Percentiles rank a stretch among this genome's conserved stretches.
phyloP scores from a whole-genome alignment of 345 rosid species.

The Aquilaria malaccensis region DNA sequence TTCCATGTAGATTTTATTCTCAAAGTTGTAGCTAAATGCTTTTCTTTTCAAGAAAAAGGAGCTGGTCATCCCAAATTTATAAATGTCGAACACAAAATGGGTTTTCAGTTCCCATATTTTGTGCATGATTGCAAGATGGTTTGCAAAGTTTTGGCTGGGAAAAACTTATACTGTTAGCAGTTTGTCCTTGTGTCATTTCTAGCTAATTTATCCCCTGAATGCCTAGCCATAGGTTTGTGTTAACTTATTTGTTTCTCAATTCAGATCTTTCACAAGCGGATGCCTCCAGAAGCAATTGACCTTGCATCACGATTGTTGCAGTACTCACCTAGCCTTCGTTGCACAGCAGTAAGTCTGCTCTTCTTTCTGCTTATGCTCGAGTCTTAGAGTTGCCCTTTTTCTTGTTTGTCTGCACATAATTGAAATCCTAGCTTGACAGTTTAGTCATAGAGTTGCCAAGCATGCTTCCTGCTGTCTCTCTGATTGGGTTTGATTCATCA shows the following conservation, averaged over 20 bases:
- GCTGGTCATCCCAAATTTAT: not conserved
- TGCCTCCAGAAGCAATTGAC: conserved; percentile 94
- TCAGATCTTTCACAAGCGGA: conserved; percentile 71
- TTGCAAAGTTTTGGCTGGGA: too few relatives aligned
- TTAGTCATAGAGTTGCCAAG: not conserved
- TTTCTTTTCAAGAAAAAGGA: not conserved
- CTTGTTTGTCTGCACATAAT: not conserved
- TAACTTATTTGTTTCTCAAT: conserved; percentile 3
- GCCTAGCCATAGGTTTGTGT: not conserved
- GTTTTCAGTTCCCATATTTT: too few relatives aligned
- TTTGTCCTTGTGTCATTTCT: not conserved
- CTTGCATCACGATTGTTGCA: conserved; percentile 81
- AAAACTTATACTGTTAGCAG: not conserved
- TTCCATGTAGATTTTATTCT: not conserved
- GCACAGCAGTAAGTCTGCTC: conserved; percentile 59
- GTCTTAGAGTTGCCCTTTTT: not conserved
- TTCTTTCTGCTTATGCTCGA: not conserved
- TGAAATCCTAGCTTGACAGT: not conserved
- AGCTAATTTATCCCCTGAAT: not conserved
- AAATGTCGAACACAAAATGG: too few relatives aligned
- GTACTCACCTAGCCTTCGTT: conserved; percentile 75
- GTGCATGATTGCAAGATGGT: not conserved
- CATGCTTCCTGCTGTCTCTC: too few relatives aligned
- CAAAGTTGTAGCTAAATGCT: not conserved
- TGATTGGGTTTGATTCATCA: not conserved